Base-by-base conservation (phyloP, 2,329 filamentous ascomycete species). In the Aureobasidium pullulans region DNA sequence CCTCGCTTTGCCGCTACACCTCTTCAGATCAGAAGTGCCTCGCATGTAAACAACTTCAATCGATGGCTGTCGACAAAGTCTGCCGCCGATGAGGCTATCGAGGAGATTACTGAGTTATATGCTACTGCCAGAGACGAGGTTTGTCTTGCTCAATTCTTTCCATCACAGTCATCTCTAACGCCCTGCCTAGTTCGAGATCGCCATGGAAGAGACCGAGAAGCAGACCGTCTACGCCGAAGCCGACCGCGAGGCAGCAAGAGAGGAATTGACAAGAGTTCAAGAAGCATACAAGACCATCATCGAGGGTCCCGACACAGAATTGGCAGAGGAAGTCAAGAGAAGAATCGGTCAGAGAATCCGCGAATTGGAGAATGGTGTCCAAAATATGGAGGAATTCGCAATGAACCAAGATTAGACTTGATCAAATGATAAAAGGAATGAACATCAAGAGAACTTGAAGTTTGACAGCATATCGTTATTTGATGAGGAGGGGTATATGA, bases 151-250 rank as follows among this genome's bases (percentile, higher is more conserved):
- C 29, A 13, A 16, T 13, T 1, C 23, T 4, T 16, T 23, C 16
- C 15, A 37, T 9, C 7, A 19, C 40, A 9, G 7, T 9, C 9
- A 13, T 4, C 9, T 11, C 36, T 56, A 34, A 37, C 42, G 32
- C 47, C 23, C 1, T 6, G 5, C 13, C 23, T 46, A 69, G 68
- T 80, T 80, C 64, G 77, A 81, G 59, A 79, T 79, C 34, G 78
- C 78, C 32, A 71, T 73, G 58, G 79, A 81, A 62, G 78, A 80
- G 65, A 79, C 77, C 16, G 73, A 77, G 63, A 81, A 80, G 69
- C 77, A 78, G 60, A 79, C 79, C 10, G 76, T 81, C 34, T 83
- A 83, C 68, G 81, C 81, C 1, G 73, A 76, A 16, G 79, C 79
- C 29, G 80, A 83, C 62, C 71, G 81, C 4, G 76, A 75, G 16